Evolutionary conservation across 2,329 filamentous ascomycete genomes (phyloP).

Genomic region (Fusarium secorum): DNA sequence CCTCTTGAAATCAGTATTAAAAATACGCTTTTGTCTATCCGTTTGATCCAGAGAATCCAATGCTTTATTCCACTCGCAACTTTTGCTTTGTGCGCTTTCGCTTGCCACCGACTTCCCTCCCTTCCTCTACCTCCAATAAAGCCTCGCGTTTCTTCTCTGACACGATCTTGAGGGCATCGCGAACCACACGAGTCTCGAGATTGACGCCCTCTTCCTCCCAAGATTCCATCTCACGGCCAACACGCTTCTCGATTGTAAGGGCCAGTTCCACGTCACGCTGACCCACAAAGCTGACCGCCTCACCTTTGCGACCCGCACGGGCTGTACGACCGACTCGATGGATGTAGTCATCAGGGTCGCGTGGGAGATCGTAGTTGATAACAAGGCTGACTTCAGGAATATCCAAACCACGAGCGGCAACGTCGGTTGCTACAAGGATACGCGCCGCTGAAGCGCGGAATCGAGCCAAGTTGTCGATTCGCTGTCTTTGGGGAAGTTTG

Average conservation of each 20-base stretch:
- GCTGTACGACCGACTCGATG: slow-evolving; percentile 96
- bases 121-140: slow-evolving; percentile 88
- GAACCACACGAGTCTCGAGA: slow-evolving; percentile 86
- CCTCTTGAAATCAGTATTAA: neutral
- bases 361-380: slow-evolving; percentile 93
- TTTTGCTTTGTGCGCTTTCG: slow-evolving; percentile 69
- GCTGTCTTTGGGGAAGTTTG: slow-evolving; percentile 81
- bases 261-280: slow-evolving; percentile 92
- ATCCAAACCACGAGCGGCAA: slow-evolving; percentile 92
- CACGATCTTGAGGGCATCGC: slow-evolving; percentile 86
- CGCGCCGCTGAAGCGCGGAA: slow-evolving; percentile 91
- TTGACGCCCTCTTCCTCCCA: slow-evolving; percentile 94
- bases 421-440: slow-evolving; percentile 93
- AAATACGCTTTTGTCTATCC: slow-evolving; percentile 24
- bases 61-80: slow-evolving; percentile 49
- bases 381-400: slow-evolving; percentile 92
- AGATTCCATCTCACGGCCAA: slow-evolving; percentile 79
- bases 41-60: neutral
- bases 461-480: slow-evolving; percentile 85
- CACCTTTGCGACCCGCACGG: slow-evolving; percentile 84
- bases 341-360: slow-evolving; percentile 97
- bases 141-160: slow-evolving; percentile 97
- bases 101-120: slow-evolving; percentile 90
- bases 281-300: slow-evolving; percentile 86
- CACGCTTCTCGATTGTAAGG: slow-evolving; percentile 86